These are phyloP conservation scores for Scheffersomyces amazonensis DNA, from an alignment of 805 yeast species.

Conservation along the genomic window DNA sequence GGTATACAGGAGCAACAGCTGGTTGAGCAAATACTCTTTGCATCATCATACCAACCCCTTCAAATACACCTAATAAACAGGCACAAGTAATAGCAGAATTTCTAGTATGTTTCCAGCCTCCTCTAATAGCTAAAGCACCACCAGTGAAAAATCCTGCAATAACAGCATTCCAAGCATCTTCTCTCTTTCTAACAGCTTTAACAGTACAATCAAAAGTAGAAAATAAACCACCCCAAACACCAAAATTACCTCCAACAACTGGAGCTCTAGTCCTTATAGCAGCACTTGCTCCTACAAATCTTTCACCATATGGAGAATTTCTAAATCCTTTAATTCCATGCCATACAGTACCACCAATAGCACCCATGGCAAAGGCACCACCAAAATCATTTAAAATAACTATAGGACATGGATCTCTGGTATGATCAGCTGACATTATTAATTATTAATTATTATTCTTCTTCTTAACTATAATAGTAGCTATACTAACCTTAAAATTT, in stretches of 20 bases:
- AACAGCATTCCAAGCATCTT: constrained; percentile 97
- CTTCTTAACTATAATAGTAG: too few species aligned
- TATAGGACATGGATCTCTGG: constrained; percentile 98
- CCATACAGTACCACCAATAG: constrained; percentile 97
- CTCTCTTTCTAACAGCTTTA: constrained; percentile 93
- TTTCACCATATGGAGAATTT: constrained; percentile 95
- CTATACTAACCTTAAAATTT: too few species aligned
- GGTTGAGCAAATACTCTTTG: constrained; percentile 85
- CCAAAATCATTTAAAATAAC: constrained; percentile 96
- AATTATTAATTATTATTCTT: too few species aligned
- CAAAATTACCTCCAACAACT: constrained; percentile 97
- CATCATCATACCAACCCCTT: constrained; percentile 97
- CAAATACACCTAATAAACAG: constrained; percentile 91
- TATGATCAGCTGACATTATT: constrained; percentile 87
- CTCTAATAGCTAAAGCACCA: constrained; percentile 96
- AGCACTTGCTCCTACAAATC: constrained; percentile 82
- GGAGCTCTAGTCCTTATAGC: constrained; percentile 98
- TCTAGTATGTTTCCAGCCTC: constrained; percentile 96
- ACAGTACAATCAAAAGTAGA: constrained; percentile 95
- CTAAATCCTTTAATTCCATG: constrained; percentile 98
- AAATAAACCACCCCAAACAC: constrained; percentile 99
- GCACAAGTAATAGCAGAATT: constrained; percentile 98
- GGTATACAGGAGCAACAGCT: constrained; percentile 44
- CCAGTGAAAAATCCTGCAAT: constrained; percentile 98
- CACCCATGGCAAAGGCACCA: constrained; percentile 99